Evolutionary conservation across 164 flowering plant genomes (phyloP), one percentile per base, ranked within the genome.

Genomic region (Nymphaea thermarum): DNA sequence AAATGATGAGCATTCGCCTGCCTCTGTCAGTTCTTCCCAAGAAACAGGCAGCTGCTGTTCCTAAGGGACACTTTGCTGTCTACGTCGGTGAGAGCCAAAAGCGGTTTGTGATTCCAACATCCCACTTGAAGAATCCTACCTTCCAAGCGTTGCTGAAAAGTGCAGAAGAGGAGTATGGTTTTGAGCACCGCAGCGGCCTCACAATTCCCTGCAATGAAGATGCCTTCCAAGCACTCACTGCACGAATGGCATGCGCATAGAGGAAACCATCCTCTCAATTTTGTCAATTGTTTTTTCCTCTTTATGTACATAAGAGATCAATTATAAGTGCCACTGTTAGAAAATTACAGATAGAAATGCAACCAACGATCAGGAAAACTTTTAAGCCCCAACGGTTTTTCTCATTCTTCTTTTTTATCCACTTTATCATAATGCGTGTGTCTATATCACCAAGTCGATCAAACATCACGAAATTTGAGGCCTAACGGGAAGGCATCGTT

Each of bases 131-230:
- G 7, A 74, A 70, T 45, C 82, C 85, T 0, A 70, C 74, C 72
- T 84, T 86, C 41, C 85, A 81, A 53, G 60, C 12, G 36, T 73
- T 84, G 44, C 81, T 86, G n/a, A 80, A 71, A 62, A 64, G 74
- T 67, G 81, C 90, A 6, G 90, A 80, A 42, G 90, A 86, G 70
- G 87, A 86, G 69, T 86, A 72, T 43, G 90, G 90, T 1, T 84
- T 82, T 45, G 70, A 76, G 43, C 85, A 86, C 47, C 82, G 79
- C 45, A 82, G 76, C 82, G 90, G 87, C 2, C 71, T 86, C 15
- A 81, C 81, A 11, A 75, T 86, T 62, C 90, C 86, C 45, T 86
- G 87, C 62, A 84, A 82, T 4, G 90, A 86, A 77, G 71, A 65
- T 14, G 77, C 57, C 64, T 86, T 86, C 65, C 76, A 66, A 44